Conservation (phyloP, 768 basidiomycete species). For the Boletus vermiculosoides region DNA sequence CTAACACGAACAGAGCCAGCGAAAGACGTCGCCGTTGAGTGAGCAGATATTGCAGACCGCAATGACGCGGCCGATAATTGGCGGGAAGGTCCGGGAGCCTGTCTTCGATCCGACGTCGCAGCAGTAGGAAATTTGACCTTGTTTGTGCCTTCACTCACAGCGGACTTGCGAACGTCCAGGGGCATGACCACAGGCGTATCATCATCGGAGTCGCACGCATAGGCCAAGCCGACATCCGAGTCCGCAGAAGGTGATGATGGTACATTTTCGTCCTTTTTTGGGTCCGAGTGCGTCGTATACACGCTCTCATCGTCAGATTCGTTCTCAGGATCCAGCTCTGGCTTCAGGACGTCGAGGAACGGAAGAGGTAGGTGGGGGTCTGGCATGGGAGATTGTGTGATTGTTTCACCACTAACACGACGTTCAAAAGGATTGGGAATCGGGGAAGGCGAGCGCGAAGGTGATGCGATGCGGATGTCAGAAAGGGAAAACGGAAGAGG, state of each 20-base stretch:
- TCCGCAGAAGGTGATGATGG: conserved; percentile 29
- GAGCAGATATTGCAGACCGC: conserved; percentile 21
- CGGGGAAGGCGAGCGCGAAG: conserved; percentile 32
- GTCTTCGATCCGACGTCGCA: conserved; percentile 12
- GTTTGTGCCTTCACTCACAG: conserved; percentile 6
- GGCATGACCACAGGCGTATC: conserved; percentile 35
- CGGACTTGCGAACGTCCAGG: conserved; percentile 25
- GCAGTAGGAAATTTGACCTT: conserved; percentile 40
- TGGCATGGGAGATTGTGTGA: conserved; percentile 23
- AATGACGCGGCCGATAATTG: conserved; percentile 27
- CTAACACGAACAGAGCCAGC: conserved; percentile 16
- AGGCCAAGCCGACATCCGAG: conserved; percentile 39
- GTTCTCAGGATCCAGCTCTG: conserved; percentile 20
- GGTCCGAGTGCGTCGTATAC: conserved; percentile 33
- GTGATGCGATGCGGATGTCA: conserved; percentile 27
- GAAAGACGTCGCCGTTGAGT: conserved; percentile 10
- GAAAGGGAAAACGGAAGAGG: conserved; percentile 23
- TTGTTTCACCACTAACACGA: conserved; percentile 78
- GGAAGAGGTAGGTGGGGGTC: conserved; percentile 40
- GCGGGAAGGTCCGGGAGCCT: conserved; percentile 25
- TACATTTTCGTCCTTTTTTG: conserved; percentile 14
- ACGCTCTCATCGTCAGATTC: conserved; percentile 36
- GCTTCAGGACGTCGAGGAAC: conserved; percentile 57
- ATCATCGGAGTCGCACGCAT: conserved; percentile 33
- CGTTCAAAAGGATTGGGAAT: conserved; percentile 91